Evolutionary conservation across 2,329 filamentous ascomycete genomes (phyloP), one percentile per base, ranked within the genome.

Genomic region (Talaromyces albobiverticillius): DNA sequence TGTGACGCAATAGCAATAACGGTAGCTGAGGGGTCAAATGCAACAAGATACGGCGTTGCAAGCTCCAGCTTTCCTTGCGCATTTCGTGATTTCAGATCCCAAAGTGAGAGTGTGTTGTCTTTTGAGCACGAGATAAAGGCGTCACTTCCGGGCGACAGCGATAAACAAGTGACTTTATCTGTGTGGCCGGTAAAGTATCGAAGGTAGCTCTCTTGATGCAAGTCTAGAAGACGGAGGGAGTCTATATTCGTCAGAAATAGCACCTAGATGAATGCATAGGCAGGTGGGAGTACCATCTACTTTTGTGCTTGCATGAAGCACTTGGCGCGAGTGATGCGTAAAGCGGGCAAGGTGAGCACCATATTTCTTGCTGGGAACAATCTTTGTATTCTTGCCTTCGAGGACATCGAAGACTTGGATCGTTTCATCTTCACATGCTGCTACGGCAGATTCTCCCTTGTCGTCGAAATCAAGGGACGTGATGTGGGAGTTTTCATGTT

Each of bases 381-480:
- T 87, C 75, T 97, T 97, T 45, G 90, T 89, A 62, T 91, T 87
- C 57, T 89, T 88, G 4, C 94, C 94, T 60, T 96, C 91, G 65
- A 88, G 89, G 59, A 95, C 87, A 65, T 94, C 95, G 76, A 95
- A 99, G 29, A 99, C 86, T 67, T 97, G 92, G 59, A 99, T 89
- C 3, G 90, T 95, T 70, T 96, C 92, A 71, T 99, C 94, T 75
- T 90, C 91, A 61, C 92, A 89, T 5, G 91, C 90, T 0, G 92
- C 89, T 73, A 99, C 90, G 56, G 95, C 82, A 47, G 93, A 88
- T 71, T 96, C 91, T 70, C 94, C 94, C 41, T 89, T 88, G 75
- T 97, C 92, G 71, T 97, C 92, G 69, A 96, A 99, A 76, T 99
- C 93, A 63, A 99, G 83, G 1, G 93, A 97, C 8, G 94, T 88